These are phyloP conservation scores for Chenopodium quinoa DNA, from an alignment of 148 eudicot genomes.

Conservation along the genomic window DNA sequence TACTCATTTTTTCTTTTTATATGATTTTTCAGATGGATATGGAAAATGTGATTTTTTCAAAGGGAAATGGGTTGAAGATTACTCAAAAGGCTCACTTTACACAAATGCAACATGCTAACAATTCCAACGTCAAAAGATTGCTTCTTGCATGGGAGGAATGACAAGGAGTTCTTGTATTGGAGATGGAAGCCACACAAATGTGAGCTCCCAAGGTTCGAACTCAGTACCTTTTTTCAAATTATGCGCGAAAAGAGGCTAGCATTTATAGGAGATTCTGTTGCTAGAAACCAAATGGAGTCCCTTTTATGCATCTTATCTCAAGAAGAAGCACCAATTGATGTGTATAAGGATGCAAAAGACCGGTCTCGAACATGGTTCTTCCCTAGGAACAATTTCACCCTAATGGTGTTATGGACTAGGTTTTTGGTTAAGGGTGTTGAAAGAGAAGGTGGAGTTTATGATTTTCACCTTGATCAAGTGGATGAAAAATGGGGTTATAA, in stretches of 20 bases:
- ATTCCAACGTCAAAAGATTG: constrained; percentile 46
- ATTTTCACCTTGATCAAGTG: constrained; percentile 42
- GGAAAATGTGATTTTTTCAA: constrained; percentile 36
- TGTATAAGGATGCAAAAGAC: constrained; percentile 43
- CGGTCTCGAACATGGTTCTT: constrained; percentile 43
- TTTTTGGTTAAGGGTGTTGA: constrained; percentile 36
- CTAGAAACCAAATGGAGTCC: constrained; percentile 53
- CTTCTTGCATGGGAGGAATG: constrained; percentile 49
- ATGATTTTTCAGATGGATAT: not conserved
- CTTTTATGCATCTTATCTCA: constrained; percentile 43
- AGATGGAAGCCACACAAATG: constrained; percentile 53
- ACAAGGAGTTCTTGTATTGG: constrained; percentile 51
- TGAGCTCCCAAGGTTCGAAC: constrained; percentile 40
- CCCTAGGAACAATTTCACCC: constrained; percentile 41
- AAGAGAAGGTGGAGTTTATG: constrained; percentile 32
- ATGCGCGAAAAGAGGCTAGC: constrained; percentile 42
- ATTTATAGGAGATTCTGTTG: constrained; percentile 56
- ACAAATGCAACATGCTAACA: constrained; percentile 36
- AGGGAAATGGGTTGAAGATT: constrained; percentile 45
- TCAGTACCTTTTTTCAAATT: constrained; percentile 29
- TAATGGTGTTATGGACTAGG: constrained; percentile 41
- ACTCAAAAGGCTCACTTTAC: constrained; percentile 34
- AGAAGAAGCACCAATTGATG: constrained; percentile 36
- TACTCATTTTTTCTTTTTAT: not conserved
- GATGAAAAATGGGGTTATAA: constrained; percentile 32